phyloP scores from a whole-genome alignment of 805 yeast genomes.

The Saturnispora kantuleensis region DNA sequence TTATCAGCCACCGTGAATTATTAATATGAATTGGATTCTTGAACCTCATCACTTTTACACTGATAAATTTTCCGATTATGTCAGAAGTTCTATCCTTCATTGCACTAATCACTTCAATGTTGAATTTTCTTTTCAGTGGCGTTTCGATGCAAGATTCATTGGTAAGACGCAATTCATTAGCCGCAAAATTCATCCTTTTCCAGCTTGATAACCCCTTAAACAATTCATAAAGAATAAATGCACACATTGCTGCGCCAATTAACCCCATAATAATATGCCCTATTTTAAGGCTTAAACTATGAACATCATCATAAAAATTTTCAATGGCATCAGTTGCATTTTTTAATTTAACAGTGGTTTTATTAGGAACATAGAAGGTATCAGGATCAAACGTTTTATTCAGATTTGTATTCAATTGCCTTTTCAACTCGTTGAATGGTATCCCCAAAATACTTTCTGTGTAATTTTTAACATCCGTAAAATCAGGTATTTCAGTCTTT shows the following conservation, averaged over 20 bases:
- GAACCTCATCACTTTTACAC: constrained; percentile 10
- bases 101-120: constrained; percentile 20
- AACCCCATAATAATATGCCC: constrained; percentile 32
- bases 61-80: constrained; percentile 14
- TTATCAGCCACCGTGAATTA: constrained; percentile 34
- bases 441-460: constrained; percentile 42
- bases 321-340: constrained; percentile 31
- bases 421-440: constrained; percentile 49
- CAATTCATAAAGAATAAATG: constrained; percentile 31
- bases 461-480: constrained; percentile 50
- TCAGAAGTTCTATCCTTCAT: constrained; percentile 19
- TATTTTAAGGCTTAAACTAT: constrained; percentile 25
- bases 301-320: constrained; percentile 27
- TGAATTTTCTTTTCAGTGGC: constrained; percentile 11
- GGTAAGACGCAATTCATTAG: constrained; percentile 15
- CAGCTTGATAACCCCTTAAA: constrained; percentile 40
- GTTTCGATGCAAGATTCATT: constrained; percentile 13
- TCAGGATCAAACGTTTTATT: constrained; percentile 16
- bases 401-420: constrained; percentile 25
- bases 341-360: constrained; percentile 29
- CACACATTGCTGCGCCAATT: constrained; percentile 32
- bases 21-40: constrained; percentile 11
- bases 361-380: constrained; percentile 33
- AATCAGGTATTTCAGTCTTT: constrained; percentile 49
- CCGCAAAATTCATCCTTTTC: constrained; percentile 33